These are phyloP conservation scores for Adansonia gregorii DNA, from an alignment of 441 rosid genomes.

Conservation along the genomic window DNA sequence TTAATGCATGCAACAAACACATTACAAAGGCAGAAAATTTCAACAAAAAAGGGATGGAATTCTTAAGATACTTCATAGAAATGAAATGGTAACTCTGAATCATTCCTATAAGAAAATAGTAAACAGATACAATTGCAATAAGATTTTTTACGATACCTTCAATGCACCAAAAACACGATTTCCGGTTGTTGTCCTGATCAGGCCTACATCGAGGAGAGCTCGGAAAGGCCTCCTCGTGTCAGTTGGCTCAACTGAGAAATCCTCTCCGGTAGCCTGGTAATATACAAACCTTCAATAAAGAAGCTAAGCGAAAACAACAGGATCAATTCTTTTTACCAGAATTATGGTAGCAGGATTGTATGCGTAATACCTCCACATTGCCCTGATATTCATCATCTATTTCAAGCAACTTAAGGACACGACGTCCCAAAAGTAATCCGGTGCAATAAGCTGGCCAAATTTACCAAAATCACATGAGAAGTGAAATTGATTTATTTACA, in stretches of 20 bases:
- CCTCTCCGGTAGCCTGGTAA: slow-evolving; percentile 81
- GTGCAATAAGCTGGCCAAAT: slow-evolving; percentile 72
- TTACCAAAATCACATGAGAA: not conserved
- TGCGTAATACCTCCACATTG: slow-evolving; percentile 64
- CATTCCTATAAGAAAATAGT: not conserved
- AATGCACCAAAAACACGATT: slow-evolving; percentile 82
- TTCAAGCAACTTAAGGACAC: slow-evolving; percentile 75
- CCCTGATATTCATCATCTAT: slow-evolving; percentile 88
- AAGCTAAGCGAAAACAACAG: not conserved
- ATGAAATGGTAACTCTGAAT: no score
- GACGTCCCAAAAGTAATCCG: slow-evolving; percentile 90
- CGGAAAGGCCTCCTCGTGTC: slow-evolving; percentile 92
- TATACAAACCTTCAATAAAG: not conserved
- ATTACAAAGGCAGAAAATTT: not conserved
- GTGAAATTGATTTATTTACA: not conserved
- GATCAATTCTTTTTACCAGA: not conserved
- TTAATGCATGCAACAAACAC: not conserved
- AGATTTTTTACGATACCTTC: slow-evolving; percentile 51
- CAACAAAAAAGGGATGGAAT: not conserved
- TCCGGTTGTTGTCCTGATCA: slow-evolving; percentile 81
- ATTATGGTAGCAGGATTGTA: not conserved
- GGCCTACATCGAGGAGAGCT: slow-evolving; percentile 94
- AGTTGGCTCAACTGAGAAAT: slow-evolving; percentile 80
- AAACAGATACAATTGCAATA: not conserved
- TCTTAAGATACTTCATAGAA: not conserved